A percentile compares a stretch with the other conserved stretches of the same genome.
These are phyloP conservation scores for Apophysomyces ossiformis DNA, from an alignment of 371 early-diverging fungal species.

Conservation along the genomic window DNA sequence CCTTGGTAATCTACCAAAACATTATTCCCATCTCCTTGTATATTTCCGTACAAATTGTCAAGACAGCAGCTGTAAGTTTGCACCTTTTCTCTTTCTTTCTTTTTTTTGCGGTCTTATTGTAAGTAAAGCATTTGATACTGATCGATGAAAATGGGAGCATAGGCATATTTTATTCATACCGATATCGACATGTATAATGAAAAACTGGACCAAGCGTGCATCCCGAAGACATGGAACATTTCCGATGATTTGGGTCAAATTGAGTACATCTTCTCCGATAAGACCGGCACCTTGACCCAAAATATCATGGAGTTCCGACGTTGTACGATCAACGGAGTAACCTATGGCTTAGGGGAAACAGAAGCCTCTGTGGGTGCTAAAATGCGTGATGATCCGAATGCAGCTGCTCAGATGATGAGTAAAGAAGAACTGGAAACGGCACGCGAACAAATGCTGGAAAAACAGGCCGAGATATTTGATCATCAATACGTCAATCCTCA, in stretches of 20 bases:
- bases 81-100: constrained; percentile 26
- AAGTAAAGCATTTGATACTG: too few species aligned
- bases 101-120: not conserved
- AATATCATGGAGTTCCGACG: constrained; percentile 83
- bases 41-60: constrained; percentile 93
- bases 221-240: constrained; percentile 89
- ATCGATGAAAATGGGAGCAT: not conserved
- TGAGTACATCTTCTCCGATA: constrained; percentile 96
- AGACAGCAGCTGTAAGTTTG: constrained; percentile 62
- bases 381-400: constrained; percentile 31
- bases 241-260: constrained; percentile 89
- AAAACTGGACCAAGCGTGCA: constrained; percentile 76
- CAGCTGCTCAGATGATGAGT: constrained; percentile 32
- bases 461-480: constrained; percentile 45
- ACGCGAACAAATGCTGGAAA: constrained; percentile 40
- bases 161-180: constrained; percentile 82
- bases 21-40: constrained; percentile 93
- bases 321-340: constrained; percentile 85
- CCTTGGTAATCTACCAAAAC: constrained; percentile 56
- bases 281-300: constrained; percentile 84
- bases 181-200: constrained; percentile 90
- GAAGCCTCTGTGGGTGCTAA: constrained; percentile 51
- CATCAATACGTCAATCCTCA: constrained; percentile 45
- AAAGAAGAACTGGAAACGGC: constrained; percentile 40
- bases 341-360: constrained; percentile 72